phyloP scores from a whole-genome alignment of 192 early-diverging fungal species.

The Phycomyces nitens region DNA sequence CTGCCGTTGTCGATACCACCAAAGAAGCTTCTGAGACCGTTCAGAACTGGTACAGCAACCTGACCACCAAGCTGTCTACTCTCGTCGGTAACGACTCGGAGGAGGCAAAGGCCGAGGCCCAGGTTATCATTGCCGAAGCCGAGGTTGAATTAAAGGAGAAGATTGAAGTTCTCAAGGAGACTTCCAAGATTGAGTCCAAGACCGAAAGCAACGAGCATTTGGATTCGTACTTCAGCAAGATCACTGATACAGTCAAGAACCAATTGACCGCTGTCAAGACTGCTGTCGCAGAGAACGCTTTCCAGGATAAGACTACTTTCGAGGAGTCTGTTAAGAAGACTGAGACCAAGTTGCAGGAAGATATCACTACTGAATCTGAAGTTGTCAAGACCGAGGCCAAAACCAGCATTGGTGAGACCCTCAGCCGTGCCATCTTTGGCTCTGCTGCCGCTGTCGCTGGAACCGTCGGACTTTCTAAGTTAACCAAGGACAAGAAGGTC shows the following conservation, averaged over 20 bases:
- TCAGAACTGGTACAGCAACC: conserved; percentile 1
- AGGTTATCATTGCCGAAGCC: conserved; percentile 5
- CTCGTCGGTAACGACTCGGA: neutral
- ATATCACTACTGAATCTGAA: conserved; percentile 5
- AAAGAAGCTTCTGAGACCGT: conserved; percentile 6
- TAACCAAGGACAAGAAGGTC: neutral
- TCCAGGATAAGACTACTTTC: neutral
- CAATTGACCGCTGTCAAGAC: conserved; percentile 14
- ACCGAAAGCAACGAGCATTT: conserved; percentile 4
- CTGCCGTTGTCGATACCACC: neutral
- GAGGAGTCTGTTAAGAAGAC: conserved; percentile 4
- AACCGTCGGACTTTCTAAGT: too few species aligned
- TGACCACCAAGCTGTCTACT: neutral
- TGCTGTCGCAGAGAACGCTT: conserved; percentile 1
- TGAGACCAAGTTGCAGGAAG: neutral
- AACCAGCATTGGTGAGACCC: neutral
- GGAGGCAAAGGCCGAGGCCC: conserved; percentile 2
- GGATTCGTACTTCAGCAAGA: conserved; percentile 10
- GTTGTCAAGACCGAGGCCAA: conserved; percentile 3
- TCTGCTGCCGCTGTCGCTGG: too few species aligned
- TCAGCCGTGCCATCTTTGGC: too few species aligned
- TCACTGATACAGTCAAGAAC: conserved; percentile 12
- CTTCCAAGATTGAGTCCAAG: neutral
- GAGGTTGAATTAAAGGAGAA: conserved; percentile 15
- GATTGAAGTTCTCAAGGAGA: neutral